Evolutionary conservation across 331 rosid genomes (phyloP).

Genomic region (Pyrus hybrid): DNA sequence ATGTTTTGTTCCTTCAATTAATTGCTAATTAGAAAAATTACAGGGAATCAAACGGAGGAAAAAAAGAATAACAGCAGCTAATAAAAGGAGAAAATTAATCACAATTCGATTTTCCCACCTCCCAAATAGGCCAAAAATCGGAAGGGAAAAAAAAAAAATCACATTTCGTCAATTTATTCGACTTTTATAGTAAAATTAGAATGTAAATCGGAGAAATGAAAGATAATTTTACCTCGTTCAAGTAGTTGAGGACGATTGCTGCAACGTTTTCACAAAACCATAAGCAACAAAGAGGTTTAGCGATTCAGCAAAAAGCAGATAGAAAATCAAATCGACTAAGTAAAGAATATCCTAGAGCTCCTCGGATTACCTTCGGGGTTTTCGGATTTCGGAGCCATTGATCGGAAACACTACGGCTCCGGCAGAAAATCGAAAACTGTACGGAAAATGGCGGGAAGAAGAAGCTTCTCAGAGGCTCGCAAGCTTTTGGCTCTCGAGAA

Average conservation of each 20-base stretch:
- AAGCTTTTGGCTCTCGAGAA: neutral
- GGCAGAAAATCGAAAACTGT: neutral
- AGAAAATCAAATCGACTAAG: neutral
- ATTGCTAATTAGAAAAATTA: neutral
- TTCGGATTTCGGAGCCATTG: slow-evolving; percentile 78
- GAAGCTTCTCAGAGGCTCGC: neutral
- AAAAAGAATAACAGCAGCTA: neutral
- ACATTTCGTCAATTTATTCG: neutral
- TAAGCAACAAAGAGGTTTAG: neutral
- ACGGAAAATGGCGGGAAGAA: slow-evolving; percentile 66
- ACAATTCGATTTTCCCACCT: neutral
- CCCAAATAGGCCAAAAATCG: neutral
- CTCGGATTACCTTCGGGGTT: slow-evolving; percentile 53
- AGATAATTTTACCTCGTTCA: slow-evolving; percentile 57
- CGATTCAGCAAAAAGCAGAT: neutral
- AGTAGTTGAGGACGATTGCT: slow-evolving; percentile 87
- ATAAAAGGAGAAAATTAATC: neutral
- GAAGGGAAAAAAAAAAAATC: neutral
- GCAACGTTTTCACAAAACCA: slow-evolving; percentile 17
- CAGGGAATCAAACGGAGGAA: neutral
- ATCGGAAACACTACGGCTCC: slow-evolving; percentile 12
- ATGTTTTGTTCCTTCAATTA: neutral
- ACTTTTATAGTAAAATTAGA: neutral
- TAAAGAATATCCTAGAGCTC: neutral
- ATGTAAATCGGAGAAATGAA: neutral